These are phyloP conservation scores for Suhomyces guaymorum DNA, from an alignment of 1,139 yeast species.

Conservation along the genomic window DNA sequence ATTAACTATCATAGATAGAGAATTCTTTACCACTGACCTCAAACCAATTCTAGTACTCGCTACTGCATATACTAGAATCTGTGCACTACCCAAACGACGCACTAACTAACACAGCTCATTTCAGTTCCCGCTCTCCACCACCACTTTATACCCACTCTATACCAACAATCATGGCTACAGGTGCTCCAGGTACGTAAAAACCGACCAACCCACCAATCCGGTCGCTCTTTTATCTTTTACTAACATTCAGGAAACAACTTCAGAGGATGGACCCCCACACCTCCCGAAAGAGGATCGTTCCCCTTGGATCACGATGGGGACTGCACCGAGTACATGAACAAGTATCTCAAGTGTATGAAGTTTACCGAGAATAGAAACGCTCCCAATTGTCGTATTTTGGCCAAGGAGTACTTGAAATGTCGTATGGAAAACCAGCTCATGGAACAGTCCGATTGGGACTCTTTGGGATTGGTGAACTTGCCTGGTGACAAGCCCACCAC, in stretches of 20 bases:
- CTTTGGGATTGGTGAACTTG: slow-evolving; percentile 62
- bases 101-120: neutral
- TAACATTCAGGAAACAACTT: slow-evolving; percentile 41
- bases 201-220: neutral
- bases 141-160: neutral
- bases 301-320: slow-evolving; percentile 93
- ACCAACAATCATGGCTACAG: slow-evolving; percentile 18
- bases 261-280: slow-evolving; percentile 74
- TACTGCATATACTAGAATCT: no score
- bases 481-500: slow-evolving; percentile 56
- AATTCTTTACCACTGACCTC: no score
- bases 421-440: slow-evolving; percentile 88
- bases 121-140: slow-evolving; percentile 2
- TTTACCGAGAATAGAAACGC: slow-evolving; percentile 81
- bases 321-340: slow-evolving; percentile 72
- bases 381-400: slow-evolving; percentile 81
- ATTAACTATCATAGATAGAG: no score
- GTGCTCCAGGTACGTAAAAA: slow-evolving; percentile 19
- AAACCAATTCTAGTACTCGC: no score
- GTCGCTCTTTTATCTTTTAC: slow-evolving; percentile 4
- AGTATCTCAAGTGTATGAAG: slow-evolving; percentile 77
- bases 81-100: no score
- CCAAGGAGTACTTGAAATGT: slow-evolving; percentile 79
- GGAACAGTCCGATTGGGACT: slow-evolving; percentile 82
- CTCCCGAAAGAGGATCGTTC: slow-evolving; percentile 95